Percentiles rank a stretch among this genome's conserved stretches.
These are phyloP conservation scores for Xanthoparmelia taractica DNA, from an alignment of 495 filamentous ascomycete genomes.

Conservation along the genomic window DNA sequence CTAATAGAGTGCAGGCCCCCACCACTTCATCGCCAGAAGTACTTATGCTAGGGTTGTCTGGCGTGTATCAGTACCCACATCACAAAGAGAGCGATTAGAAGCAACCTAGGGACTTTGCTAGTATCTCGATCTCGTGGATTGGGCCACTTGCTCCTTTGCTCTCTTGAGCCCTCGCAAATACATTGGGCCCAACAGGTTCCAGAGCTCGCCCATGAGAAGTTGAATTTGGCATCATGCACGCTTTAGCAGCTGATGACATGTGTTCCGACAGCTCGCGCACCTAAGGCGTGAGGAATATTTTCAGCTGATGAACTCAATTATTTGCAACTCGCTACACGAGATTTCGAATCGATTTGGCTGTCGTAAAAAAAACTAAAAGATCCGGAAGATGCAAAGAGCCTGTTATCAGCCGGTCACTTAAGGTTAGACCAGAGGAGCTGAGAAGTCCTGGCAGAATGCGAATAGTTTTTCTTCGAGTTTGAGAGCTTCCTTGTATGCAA, in stretches of 20 bases:
- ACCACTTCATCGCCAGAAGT: neutral
- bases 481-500: neutral
- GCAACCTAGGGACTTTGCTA: constrained; percentile 5
- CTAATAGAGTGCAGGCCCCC: neutral
- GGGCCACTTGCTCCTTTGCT: constrained; percentile 2
- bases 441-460: neutral
- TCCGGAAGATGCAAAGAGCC: neutral
- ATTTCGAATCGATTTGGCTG: neutral
- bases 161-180: constrained; percentile 7
- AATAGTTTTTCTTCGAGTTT: neutral
- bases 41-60: neutral
- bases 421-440: neutral
- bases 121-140: constrained; percentile 6
- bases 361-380: neutral
- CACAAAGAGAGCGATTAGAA: neutral
- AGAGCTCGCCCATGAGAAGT: neutral
- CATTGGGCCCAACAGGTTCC: neutral
- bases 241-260: neutral
- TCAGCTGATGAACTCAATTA: neutral
- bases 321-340: neutral
- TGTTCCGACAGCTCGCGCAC: neutral
- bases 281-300: neutral
- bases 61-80: neutral
- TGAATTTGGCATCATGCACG: neutral
- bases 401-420: neutral